Percentiles rank a stretch among this genome's conserved stretches.
phyloP scores from a whole-genome alignment of 768 basidiomycete species.

The Artomyces pyxidatus region DNA sequence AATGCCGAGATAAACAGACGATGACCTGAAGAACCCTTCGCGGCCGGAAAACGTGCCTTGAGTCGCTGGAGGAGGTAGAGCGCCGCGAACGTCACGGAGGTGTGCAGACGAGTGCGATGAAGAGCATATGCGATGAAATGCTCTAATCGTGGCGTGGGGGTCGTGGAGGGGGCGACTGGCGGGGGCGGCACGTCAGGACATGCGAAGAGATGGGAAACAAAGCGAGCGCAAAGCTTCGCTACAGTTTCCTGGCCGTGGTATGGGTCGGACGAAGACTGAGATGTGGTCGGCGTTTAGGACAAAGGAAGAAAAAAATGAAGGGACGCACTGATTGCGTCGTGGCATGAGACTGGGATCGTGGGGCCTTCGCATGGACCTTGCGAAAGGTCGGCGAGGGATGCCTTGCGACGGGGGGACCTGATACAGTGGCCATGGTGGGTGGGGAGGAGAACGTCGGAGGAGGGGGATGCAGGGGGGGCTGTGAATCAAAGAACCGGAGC shows the following conservation, averaged over 20 bases:
- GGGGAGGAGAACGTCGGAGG: constrained; percentile 13
- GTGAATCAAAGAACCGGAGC: too few relatives aligned
- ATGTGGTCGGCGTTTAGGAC: constrained; percentile 6
- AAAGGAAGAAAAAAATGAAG: constrained; percentile 6
- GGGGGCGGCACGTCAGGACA: constrained; percentile 76
- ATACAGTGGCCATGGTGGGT: constrained; percentile 21
- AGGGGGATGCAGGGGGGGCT: constrained; percentile 12
- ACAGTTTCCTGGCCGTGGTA: constrained; percentile 73
- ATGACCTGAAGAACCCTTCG: constrained; percentile 84
- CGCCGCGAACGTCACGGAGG: constrained; percentile 49
- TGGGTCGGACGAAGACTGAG: constrained; percentile 31
- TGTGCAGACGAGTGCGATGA: constrained; percentile 63
- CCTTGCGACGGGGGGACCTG: constrained; percentile 19
- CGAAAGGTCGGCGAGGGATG: constrained; percentile 23
- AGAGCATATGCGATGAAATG: constrained; percentile 84
- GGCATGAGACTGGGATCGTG: constrained; percentile 6
- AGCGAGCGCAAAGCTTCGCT: constrained; percentile 63
- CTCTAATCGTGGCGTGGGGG: constrained; percentile 42
- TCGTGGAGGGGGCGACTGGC: constrained; percentile 20
- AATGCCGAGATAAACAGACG: constrained; percentile 86
- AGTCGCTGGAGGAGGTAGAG: constrained; percentile 74
- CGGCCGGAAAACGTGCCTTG: constrained; percentile 88
- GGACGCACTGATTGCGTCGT: constrained; percentile 11
- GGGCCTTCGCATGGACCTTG: constrained; percentile 17
- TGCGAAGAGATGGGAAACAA: constrained; percentile 79